Percentiles rank a stretch among this genome's conserved stretches.
Evolutionary conservation across 2,329 filamentous ascomycete genomes (phyloP).

Genomic region (Trichoderma koningiopsis): DNA sequence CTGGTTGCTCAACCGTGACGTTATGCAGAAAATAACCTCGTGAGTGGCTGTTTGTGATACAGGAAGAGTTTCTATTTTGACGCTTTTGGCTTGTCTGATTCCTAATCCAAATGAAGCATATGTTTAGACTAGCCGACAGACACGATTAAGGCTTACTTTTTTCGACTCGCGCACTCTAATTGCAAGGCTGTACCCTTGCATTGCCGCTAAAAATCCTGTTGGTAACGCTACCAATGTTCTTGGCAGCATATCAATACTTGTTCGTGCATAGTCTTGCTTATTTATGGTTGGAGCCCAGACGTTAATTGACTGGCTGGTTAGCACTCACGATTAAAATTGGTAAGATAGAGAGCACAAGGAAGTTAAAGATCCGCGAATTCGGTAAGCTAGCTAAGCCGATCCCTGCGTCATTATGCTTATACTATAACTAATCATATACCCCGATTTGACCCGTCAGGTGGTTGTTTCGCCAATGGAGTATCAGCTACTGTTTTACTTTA

Average conservation of each 20-base stretch:
- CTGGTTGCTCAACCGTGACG: background rate
- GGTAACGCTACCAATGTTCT: background rate
- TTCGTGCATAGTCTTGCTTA: background rate
- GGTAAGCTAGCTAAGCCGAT: background rate
- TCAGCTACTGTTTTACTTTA: background rate
- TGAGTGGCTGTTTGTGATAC: background rate
- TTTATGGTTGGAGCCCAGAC: background rate
- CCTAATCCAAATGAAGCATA: background rate
- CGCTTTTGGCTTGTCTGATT: background rate
- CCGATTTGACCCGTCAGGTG: background rate
- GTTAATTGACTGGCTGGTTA: background rate
- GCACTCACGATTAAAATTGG: background rate
- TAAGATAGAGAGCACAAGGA: background rate
- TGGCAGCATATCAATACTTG: background rate
- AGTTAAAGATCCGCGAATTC: background rate
- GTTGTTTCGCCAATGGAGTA: background rate
- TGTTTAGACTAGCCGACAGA: background rate
- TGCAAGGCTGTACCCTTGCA: background rate
- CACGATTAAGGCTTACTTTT: background rate
- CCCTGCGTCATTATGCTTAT: background rate
- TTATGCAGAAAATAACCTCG: background rate
- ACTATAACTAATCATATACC: background rate
- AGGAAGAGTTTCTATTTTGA: background rate
- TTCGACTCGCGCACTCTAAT: background rate
- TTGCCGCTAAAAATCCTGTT: background rate